A percentile compares a stretch with the other conserved stretches of the same genome.
phyloP scores from a whole-genome alignment of 1,284 basidiomycete species.

The Ceratobasidium sp. region DNA sequence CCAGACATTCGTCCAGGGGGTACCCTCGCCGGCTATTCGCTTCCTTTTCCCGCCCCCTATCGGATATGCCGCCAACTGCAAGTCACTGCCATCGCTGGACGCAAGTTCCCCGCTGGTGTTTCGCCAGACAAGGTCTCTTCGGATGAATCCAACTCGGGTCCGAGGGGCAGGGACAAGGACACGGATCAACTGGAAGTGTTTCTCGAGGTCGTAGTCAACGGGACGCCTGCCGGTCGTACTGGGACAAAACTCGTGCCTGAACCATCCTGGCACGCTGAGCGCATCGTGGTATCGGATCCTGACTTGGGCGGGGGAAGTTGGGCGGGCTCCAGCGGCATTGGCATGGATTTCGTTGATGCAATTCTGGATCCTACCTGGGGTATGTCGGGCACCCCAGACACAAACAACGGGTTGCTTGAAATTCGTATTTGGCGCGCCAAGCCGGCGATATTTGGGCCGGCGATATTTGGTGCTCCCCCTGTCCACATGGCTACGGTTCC shows the following conservation, averaged over 20 bases:
- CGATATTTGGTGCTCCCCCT: slow-evolving; percentile 45
- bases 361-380: slow-evolving; percentile 23
- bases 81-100: slow-evolving; percentile 72
- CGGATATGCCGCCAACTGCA: slow-evolving; percentile 86
- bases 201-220: slow-evolving; percentile 52
- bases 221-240: slow-evolving; percentile 70
- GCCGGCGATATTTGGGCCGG: slow-evolving; percentile 45
- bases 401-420: slow-evolving; percentile 25
- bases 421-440: slow-evolving; percentile 20
- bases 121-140: slow-evolving; percentile 42
- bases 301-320: slow-evolving; percentile 28
- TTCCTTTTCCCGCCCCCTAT: slow-evolving; percentile 66
- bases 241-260: slow-evolving; percentile 70
- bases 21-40: neutral
- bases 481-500: slow-evolving; percentile 63
- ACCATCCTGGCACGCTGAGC: slow-evolving; percentile 73
- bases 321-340: slow-evolving; percentile 18
- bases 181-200: slow-evolving; percentile 35
- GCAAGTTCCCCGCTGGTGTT: slow-evolving; percentile 60
- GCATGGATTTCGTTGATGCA: slow-evolving; percentile 12
- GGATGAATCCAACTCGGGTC: slow-evolving; percentile 37
- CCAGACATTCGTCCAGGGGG: slow-evolving; percentile 69
- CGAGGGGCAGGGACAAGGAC: slow-evolving; percentile 31
- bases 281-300: slow-evolving; percentile 74
- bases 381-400: slow-evolving; percentile 4